Base-by-base conservation (phyloP, 805 yeast genomes). In the Candida maesae region DNA sequence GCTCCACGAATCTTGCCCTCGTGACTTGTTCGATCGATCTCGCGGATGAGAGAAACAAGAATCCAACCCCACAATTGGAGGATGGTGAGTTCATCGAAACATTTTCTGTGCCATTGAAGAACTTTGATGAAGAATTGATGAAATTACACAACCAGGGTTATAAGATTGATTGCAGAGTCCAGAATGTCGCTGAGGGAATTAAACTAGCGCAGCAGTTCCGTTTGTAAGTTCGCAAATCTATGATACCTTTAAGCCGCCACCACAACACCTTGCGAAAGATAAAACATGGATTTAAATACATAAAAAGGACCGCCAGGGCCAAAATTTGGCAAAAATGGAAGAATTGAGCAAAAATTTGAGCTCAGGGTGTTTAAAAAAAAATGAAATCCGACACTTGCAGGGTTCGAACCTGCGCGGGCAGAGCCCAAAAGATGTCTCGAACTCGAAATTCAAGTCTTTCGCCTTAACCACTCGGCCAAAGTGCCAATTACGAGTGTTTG, bases 41-140 rank as follows among this genome's bases (percentile, higher is more conserved):
- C 65, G 52, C 65, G 2, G 79, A 78, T 41, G 74, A 73, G 15
- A 76, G 81, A 45, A 93, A 91, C 61, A 51, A 63, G 45, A 67
- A 79, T 46, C 97, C 96, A 1, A 58, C 67, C 42, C 77, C 95
- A 2, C 72, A 84, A 47, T 68, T 93, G 47, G 97, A 93, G 64
- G 96, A 88, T 6, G 84, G 81, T 46, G 99, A 91, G 66, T 91
- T 84, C 59, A 93, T 91, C 38, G 97, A 89, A 54, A 80, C 87
- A n/a, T 85, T 91, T 58, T 70, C 78, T 1, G 78, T 84, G 32
- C 88, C 90, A 12, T 61, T 89, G 49, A 62, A 65, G 13, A 61
- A 69, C 14, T 71, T 91, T 34, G 78, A 81, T 6, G 71, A 69
- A 19, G 73, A 68, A 20, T 59, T 91, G 58, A 64, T 63, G 8